phyloP scores from a whole-genome alignment of 73 alveolate genomes.

The Paramecium bursaria region DNA sequence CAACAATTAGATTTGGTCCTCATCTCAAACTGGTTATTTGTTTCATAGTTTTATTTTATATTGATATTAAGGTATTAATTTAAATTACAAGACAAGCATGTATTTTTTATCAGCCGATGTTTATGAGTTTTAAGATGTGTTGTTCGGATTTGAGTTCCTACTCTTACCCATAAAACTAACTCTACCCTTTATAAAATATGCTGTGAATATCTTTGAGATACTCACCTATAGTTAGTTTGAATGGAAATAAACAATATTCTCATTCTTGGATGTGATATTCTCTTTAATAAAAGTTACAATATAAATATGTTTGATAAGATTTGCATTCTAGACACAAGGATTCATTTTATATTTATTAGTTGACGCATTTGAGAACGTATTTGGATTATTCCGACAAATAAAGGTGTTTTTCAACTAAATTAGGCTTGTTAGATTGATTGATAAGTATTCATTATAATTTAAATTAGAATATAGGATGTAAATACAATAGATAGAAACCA shows the following conservation, averaged over 20 bases:
- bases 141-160: constrained; percentile 28
- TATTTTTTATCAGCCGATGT: constrained; percentile 1
- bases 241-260: neutral
- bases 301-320: neutral
- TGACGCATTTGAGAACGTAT: neutral
- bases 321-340: constrained; percentile 11
- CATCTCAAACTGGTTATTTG: neutral
- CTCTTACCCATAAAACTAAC: constrained; percentile 7
- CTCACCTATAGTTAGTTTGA: neutral
- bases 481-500: constrained; percentile 10
- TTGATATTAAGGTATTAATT: constrained; percentile 25
- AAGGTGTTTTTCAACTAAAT: constrained; percentile 4
- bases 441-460: too few relatives aligned
- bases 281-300: neutral
- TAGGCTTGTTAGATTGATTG: constrained; percentile 13
- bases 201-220: constrained; percentile 19
- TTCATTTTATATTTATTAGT: neutral
- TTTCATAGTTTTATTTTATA: constrained; percentile 6
- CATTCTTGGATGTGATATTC: constrained; percentile 1
- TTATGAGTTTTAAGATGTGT: neutral
- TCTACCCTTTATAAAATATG: constrained; percentile 27
- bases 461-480: constrained; percentile 43
- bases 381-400: neutral
- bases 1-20: neutral
- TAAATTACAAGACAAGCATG: constrained; percentile 16